A percentile compares a stretch with the other conserved stretches of the same genome.
phyloP scores from a whole-genome alignment of 2,329 filamentous ascomycete genomes.

The Coniochaeta sp. region DNA sequence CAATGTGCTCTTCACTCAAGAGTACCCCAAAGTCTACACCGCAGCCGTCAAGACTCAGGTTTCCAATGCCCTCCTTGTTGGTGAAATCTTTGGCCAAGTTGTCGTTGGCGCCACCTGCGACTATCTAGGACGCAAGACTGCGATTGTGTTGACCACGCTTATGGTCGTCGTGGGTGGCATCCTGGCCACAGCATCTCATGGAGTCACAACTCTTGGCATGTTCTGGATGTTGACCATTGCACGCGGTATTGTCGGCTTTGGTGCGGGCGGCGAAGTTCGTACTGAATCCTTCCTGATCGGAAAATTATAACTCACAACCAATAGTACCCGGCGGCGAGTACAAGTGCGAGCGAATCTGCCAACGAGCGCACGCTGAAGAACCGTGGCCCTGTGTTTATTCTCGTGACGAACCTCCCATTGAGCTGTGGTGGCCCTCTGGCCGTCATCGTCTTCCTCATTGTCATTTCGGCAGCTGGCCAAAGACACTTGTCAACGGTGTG shows the following conservation, averaged over 20 bases:
- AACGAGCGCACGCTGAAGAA: conserved; percentile 16
- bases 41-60: conserved; percentile 27
- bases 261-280: conserved; percentile 34
- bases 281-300: no score
- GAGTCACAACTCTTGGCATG: conserved; percentile 38
- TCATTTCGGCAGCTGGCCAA: conserved; percentile 27
- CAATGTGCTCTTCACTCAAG: conserved; percentile 7
- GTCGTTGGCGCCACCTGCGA: conserved; percentile 35
- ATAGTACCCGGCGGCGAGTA: conserved; percentile 21
- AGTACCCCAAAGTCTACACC: conserved; percentile 24
- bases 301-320: no score
- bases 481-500: conserved; percentile 32
- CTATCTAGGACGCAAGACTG: conserved; percentile 35
- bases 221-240: conserved; percentile 46
- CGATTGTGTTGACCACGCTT: conserved; percentile 35
- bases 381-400: conserved; percentile 16
- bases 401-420: conserved; percentile 7
- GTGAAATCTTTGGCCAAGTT: conserved; percentile 33
- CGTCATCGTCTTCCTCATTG: conserved; percentile 36
- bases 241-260: conserved; percentile 39
- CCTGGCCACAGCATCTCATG: conserved; percentile 35
- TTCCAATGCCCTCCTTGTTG: conserved; percentile 31
- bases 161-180: conserved; percentile 38
- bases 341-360: conserved; percentile 20
- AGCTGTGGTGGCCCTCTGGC: conserved; percentile 9